Percentiles rank a stretch among this genome's conserved stretches.
Conservation (phyloP, 495 filamentous ascomycete species). For the Umbilicaria muhlenbergii region DNA sequence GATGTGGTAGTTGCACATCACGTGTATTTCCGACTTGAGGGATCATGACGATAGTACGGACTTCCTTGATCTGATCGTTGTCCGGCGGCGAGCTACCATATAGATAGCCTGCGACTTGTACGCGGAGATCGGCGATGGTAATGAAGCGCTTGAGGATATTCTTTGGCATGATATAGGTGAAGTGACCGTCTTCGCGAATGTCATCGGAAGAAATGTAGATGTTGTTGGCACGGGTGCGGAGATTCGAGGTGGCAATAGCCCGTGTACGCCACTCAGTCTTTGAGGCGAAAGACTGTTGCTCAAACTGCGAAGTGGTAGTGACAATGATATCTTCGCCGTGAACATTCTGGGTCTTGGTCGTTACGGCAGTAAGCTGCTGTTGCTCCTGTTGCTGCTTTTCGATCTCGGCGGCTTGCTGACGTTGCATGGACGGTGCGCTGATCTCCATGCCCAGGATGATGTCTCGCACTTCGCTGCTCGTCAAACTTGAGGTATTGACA, state of each 20-base stretch:
- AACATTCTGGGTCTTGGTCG: constrained; percentile 95
- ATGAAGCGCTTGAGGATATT: constrained; percentile 98
- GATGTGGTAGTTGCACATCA: constrained; percentile 81
- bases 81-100: constrained; percentile 89
- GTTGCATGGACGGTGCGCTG: constrained; percentile 91
- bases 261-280: constrained; percentile 98
- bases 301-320: constrained; percentile 91
- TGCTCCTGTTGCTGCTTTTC: constrained; percentile 98
- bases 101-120: constrained; percentile 90
- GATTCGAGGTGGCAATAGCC: constrained; percentile 90
- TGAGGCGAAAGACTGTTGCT: constrained; percentile 92
- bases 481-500: constrained; percentile 93
- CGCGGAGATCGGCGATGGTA: constrained; percentile 89
- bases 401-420: constrained; percentile 96
- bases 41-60: constrained; percentile 90
- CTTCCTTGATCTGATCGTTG: constrained; percentile 93
- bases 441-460: constrained; percentile 99
- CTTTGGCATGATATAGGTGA: constrained; percentile 92
- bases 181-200: constrained; percentile 58
- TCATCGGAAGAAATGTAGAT: constrained; percentile 97
- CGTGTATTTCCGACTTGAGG: constrained; percentile 92
- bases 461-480: constrained; percentile 90
- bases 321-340: constrained; percentile 98
- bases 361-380: constrained; percentile 90
- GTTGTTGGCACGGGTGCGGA: constrained; percentile 90